These are phyloP conservation scores for Gracilariopsis chorda DNA, from an alignment of 23 red algal species.

Conservation along the genomic window DNA sequence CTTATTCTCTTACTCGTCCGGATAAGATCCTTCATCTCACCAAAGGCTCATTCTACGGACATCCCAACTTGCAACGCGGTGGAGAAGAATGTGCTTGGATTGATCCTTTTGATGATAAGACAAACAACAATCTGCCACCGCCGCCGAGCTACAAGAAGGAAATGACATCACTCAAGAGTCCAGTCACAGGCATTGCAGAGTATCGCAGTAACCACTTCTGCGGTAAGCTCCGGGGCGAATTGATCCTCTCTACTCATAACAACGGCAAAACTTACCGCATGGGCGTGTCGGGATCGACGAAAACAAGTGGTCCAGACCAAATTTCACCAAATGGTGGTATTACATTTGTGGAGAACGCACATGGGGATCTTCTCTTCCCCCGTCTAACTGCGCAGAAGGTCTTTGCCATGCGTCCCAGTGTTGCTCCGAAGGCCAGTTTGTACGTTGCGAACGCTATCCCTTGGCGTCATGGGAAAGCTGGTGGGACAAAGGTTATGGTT, in stretches of 20 bases:
- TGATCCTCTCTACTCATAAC: constrained; percentile 58
- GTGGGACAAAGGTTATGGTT: constrained; percentile 35
- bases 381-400: constrained; percentile 39
- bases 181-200: constrained; percentile 46
- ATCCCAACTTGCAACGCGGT: constrained; percentile 51
- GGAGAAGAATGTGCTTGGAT: constrained; percentile 52
- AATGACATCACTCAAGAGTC: constrained; percentile 19
- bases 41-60: constrained; percentile 40
- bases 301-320: constrained; percentile 7
- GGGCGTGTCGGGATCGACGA: background rate
- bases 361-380: constrained; percentile 50
- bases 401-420: constrained; percentile 16
- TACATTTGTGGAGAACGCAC: constrained; percentile 38
- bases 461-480: constrained; percentile 27
- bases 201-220: constrained; percentile 57
- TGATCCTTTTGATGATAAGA: constrained; percentile 26
- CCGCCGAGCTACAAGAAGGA: constrained; percentile 15
- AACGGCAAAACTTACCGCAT: constrained; percentile 38
- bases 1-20: background rate
- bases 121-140: constrained; percentile 13
- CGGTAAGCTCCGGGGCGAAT: constrained; percentile 26
- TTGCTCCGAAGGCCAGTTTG: background rate
- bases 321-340: constrained; percentile 23
- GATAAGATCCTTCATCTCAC: constrained; percentile 54
- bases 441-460: constrained; percentile 36